Conservation (phyloP, 1,284 basidiomycete species). For the Rhodotorula sp. region DNA sequence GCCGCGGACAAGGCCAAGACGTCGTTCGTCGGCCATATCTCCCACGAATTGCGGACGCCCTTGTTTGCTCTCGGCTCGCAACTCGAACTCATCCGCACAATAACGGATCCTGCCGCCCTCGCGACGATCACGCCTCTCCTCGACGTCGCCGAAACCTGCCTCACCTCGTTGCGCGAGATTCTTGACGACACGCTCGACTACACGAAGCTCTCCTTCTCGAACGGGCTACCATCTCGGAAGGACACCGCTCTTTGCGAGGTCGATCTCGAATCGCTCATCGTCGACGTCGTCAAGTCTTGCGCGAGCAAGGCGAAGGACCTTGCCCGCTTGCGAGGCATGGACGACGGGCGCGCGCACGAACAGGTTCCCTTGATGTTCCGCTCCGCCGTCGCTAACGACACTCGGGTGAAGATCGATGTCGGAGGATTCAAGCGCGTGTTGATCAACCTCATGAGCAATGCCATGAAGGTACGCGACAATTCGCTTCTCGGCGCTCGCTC, state of each 20-base stretch:
- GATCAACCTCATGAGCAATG: slow-evolving; percentile 17
- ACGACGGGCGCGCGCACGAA: neutral
- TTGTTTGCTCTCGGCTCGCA: slow-evolving; percentile 44
- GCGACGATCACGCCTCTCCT: slow-evolving; percentile 11
- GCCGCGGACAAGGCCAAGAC: slow-evolving; percentile 45
- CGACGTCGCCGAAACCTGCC: slow-evolving; percentile 24
- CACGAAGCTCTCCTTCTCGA: slow-evolving; percentile 22
- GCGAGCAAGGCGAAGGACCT: neutral
- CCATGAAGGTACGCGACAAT: slow-evolving; percentile 7
- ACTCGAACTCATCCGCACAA: slow-evolving; percentile 40
- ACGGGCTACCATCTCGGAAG: neutral
- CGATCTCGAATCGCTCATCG: slow-evolving; percentile 3
- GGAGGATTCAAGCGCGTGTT: slow-evolving; percentile 18
- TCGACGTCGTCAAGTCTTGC: slow-evolving; percentile 8
- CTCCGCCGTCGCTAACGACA: neutral
- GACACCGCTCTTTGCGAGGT: neutral
- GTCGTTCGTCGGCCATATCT: slow-evolving; percentile 39
- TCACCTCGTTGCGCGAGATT: slow-evolving; percentile 18
- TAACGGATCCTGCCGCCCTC: slow-evolving; percentile 7
- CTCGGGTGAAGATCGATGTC: slow-evolving; percentile 11
- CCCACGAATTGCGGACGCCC: slow-evolving; percentile 45
- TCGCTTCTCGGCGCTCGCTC: too few species aligned
- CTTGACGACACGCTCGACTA: slow-evolving; percentile 31
- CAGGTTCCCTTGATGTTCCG: slow-evolving; percentile 13
- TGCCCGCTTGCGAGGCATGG: neutral